Conservation (phyloP, 345 rosid species). For the Populus deltoides region DNA sequence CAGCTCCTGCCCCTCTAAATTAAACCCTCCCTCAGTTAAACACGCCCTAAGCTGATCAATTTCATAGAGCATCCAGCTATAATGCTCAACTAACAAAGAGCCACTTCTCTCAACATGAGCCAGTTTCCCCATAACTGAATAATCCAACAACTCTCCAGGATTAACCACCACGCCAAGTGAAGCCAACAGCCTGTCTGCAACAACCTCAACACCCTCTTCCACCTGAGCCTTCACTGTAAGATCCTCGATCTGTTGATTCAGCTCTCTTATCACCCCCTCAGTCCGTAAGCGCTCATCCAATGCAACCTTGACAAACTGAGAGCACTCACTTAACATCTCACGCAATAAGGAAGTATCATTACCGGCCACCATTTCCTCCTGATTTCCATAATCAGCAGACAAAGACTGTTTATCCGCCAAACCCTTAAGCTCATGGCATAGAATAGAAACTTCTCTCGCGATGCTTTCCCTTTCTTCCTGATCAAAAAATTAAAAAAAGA, state of each 20-base stretch:
- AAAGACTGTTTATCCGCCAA: constrained; percentile 27
- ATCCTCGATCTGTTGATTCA: constrained; percentile 56
- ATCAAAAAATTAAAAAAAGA: neutral
- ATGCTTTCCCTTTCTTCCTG: constrained; percentile 57
- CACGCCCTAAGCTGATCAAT: constrained; percentile 65
- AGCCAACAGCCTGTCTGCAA: constrained; percentile 58
- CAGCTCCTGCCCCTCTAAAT: constrained; percentile 51
- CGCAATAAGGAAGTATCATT: constrained; percentile 10
- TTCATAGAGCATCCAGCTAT: constrained; percentile 54
- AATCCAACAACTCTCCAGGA: constrained; percentile 55
- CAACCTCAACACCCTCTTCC: constrained; percentile 43
- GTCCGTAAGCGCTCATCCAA: constrained; percentile 40
- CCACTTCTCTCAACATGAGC: constrained; percentile 57
- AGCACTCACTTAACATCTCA: constrained; percentile 46
- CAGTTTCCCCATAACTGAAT: constrained; percentile 47
- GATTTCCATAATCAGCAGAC: constrained; percentile 14
- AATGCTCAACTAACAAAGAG: constrained; percentile 52
- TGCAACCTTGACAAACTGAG: constrained; percentile 38
- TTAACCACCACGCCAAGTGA: constrained; percentile 53
- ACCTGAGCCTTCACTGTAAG: constrained; percentile 47
- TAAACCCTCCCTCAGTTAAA: constrained; percentile 45
- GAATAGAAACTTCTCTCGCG: constrained; percentile 39
- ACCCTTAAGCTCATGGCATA: constrained; percentile 44
- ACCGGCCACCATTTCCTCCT: constrained; percentile 13
- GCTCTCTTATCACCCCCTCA: constrained; percentile 43